Base-by-base conservation (phyloP, 2,329 filamentous ascomycete genomes). In the Cladosporium sp. region DNA sequence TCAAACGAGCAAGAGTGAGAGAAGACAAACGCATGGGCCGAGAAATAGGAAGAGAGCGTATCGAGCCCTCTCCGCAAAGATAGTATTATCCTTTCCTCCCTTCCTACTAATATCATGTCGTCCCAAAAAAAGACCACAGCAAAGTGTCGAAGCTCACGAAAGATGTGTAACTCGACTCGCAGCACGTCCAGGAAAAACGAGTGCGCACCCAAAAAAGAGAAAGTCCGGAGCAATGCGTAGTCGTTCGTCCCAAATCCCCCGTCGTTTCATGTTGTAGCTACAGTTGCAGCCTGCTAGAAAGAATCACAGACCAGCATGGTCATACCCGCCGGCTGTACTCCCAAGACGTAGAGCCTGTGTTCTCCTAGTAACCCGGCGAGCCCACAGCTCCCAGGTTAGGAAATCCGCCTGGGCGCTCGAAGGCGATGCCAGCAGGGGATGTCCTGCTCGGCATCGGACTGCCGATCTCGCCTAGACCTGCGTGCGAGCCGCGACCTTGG, bases 381-480 rank as follows among this genome's bases (percentile, higher is more conserved):
- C 70, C 71, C 6, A 74, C 70, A 21, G 72, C 71, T 7, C 73
- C 71, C 24, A 75, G 55, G 54, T 70, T 72, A 41, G 69, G 69
- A 55, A 75, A 73, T 8, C 69, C 69, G 28, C 67, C 69, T 12
- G 51, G 49, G 58, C 67, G 49, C 28, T 74, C 75, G 44, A 77
- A 76, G 11, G 67, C 68, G 4, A 66, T 67, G 12, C 67, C 68
- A 32, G 73, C 75, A 30, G 80, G 77, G 6, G 80, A 74, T 44
- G 78, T 80, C 71, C 81, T 80, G 26, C 74, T 73, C 1, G 80
- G 80, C 57, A 82, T 71, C 12, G 81, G 81, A 68, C 80, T 82
- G 34, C 81, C 81, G 71, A 83, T 83, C 74, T 82, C 81, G 52
- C 81, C 81, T 34, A 82, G 69, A 4, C 77, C 74, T n/a, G 66